These are phyloP conservation scores for Magnolia officinalis DNA, from an alignment of 164 flowering plant species.

Conservation along the genomic window DNA sequence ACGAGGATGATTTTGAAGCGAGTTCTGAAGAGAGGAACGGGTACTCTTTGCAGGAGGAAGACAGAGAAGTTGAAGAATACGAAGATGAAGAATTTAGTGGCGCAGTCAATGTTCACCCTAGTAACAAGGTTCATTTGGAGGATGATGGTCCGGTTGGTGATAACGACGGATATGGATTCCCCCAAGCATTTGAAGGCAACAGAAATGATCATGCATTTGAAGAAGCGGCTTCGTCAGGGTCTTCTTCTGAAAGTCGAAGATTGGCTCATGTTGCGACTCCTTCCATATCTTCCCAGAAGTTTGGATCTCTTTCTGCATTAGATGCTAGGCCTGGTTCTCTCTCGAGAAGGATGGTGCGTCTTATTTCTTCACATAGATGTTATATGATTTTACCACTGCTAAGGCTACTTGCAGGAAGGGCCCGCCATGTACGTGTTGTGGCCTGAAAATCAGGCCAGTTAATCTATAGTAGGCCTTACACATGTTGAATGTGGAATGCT, in stretches of 20 bases:
- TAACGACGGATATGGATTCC: constrained; percentile 40
- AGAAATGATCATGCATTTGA: constrained; percentile 46
- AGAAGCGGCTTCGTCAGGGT: constrained; percentile 81
- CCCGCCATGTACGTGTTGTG: too few species aligned
- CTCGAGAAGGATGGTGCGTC: constrained; percentile 64
- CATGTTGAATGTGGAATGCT: too few species aligned
- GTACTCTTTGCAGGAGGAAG: constrained; percentile 70
- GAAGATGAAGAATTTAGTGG: constrained; percentile 77
- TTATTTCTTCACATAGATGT: too few species aligned
- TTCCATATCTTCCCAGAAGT: constrained; percentile 73
- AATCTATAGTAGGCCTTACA: too few species aligned
- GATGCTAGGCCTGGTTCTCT: constrained; percentile 76
- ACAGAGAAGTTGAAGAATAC: constrained; percentile 72
- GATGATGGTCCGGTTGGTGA: constrained; percentile 54
- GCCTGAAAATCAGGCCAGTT: too few species aligned
- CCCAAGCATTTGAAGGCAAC: constrained; percentile 31
- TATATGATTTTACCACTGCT: too few species aligned
- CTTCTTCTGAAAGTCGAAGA: constrained; percentile 67
- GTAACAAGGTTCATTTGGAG: constrained; percentile 43
- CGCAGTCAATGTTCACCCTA: constrained; percentile 38
- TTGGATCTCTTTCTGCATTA: constrained; percentile 87
- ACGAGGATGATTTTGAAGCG: constrained; percentile 73
- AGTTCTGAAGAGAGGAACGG: constrained; percentile 77
- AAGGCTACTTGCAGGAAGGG: too few species aligned
- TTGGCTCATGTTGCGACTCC: constrained; percentile 52